A percentile compares a stretch with the other conserved stretches of the same genome.
Conservation (phyloP, 345 rosid genomes). For the Hypericum androsaemum region DNA sequence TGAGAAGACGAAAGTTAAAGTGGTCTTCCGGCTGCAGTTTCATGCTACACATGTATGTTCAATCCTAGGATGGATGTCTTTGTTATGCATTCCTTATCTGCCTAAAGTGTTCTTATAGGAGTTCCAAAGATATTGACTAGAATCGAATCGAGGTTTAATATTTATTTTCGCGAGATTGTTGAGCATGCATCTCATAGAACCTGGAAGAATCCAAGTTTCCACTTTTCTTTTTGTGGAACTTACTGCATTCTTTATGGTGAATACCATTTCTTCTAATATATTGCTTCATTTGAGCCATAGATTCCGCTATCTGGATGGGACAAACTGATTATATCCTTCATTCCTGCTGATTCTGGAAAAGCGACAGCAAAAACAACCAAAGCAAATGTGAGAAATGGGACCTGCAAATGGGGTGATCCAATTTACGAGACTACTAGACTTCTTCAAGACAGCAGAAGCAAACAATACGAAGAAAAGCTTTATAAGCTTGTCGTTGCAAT, state of each 20-base stretch:
- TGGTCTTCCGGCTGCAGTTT: conserved; percentile 88
- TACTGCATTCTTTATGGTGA: not conserved
- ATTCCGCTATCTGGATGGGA: conserved; percentile 96
- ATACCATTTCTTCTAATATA: not conserved
- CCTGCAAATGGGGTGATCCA: conserved; percentile 99
- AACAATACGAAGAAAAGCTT: conserved; percentile 68
- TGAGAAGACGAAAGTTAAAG: conserved; percentile 92
- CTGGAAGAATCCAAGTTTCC: too few relatives aligned
- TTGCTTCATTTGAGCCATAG: conserved; percentile 26
- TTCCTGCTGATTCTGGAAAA: conserved; percentile 89
- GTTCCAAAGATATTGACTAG: too few relatives aligned
- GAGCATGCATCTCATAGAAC: too few relatives aligned
- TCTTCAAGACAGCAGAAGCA: conserved; percentile 72
- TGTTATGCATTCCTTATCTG: not conserved
- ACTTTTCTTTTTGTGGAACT: too few relatives aligned
- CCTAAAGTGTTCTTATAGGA: too few relatives aligned
- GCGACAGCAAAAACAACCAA: conserved; percentile 86
- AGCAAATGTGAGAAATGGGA: conserved; percentile 91
- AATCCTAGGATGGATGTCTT: not conserved
- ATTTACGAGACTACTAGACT: conserved; percentile 95
- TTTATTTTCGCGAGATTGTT: conserved; percentile 1
- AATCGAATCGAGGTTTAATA: too few relatives aligned
- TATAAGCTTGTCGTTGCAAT: conserved; percentile 76
- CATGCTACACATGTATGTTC: conserved; percentile 92
- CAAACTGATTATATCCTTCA: conserved; percentile 78